These are phyloP conservation scores for Limonium bicolor DNA, from an alignment of 148 eudicot genomes.

Conservation along the genomic window DNA sequence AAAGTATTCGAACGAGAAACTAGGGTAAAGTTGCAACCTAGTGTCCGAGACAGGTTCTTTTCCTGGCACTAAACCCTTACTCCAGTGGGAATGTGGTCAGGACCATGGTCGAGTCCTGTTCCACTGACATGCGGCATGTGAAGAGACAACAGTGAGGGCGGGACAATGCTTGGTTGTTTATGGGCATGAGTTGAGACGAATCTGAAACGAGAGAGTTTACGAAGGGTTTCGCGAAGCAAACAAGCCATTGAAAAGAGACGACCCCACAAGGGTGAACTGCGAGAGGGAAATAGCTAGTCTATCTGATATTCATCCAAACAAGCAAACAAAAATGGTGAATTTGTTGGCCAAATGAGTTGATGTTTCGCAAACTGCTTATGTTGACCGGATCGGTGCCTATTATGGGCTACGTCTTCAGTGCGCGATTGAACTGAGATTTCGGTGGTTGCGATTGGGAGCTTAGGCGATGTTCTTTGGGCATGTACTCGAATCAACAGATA, in stretches of 20 bases:
- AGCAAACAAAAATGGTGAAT: no score
- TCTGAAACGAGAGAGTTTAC: conserved; percentile 8
- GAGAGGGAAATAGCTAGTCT: no score
- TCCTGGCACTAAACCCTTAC: conserved; percentile 7
- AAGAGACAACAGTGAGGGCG: conserved; percentile 10
- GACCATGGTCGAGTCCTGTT: conserved; percentile 6
- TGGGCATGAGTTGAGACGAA: conserved; percentile 11
- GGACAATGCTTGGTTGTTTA: conserved; percentile 7
- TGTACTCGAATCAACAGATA: no score
- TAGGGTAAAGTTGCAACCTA: conserved; percentile 20
- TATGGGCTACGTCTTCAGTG: no score
- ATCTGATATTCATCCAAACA: no score
- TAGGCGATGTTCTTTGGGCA: no score
- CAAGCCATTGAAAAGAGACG: conserved; percentile 10
- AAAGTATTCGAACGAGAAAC: conserved; percentile 27
- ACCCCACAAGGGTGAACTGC: no score
- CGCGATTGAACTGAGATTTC: no score
- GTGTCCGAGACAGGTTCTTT: conserved; percentile 7
- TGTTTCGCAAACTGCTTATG: no score
- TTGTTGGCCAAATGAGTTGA: no score
- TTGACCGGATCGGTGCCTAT: no score
- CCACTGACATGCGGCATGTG: conserved; percentile 6
- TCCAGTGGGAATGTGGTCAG: conserved; percentile 9
- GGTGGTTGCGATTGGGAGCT: no score
- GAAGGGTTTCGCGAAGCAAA: conserved; percentile 12